These are phyloP conservation scores for Kwoniella mangroviensis DNA, from an alignment of 768 basidiomycete species.

Conservation along the genomic window DNA sequence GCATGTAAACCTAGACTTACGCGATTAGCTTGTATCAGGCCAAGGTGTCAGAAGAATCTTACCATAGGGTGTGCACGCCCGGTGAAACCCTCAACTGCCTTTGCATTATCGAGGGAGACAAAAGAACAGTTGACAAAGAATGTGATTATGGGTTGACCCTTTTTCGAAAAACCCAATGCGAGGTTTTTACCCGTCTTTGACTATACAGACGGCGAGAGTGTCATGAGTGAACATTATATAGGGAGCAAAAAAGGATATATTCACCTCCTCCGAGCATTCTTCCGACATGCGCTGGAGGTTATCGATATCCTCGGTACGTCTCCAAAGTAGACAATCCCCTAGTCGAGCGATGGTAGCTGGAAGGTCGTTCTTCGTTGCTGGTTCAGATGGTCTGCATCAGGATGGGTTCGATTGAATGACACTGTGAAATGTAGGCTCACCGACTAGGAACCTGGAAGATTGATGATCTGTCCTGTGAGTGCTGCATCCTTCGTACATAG, in stretches of 20 bases:
- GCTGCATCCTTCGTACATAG: too few relatives aligned
- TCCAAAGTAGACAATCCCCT: constrained; percentile 46
- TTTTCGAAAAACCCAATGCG: constrained; percentile 38
- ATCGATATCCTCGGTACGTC: constrained; percentile 47
- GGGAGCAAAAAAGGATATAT: constrained; percentile 5
- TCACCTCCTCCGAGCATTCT: constrained; percentile 42
- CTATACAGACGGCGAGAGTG: constrained; percentile 12
- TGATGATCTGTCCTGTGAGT: neutral
- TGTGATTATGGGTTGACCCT: constrained; percentile 50
- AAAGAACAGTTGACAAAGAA: constrained; percentile 50
- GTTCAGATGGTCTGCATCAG: neutral
- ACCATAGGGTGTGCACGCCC: constrained; percentile 2
- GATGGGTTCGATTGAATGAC: too few relatives aligned
- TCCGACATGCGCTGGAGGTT: constrained; percentile 47
- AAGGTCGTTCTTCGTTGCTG: constrained; percentile 47
- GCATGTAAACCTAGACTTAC: constrained; percentile 44
- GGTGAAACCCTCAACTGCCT: neutral
- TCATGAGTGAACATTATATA: neutral
- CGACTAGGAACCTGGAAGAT: constrained; percentile 37
- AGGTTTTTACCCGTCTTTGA: constrained; percentile 50
- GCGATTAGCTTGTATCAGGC: neutral
- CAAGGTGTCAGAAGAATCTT: neutral
- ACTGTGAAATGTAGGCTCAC: constrained; percentile 14
- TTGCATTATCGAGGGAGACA: neutral
- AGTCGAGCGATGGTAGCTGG: constrained; percentile 44